These are phyloP conservation scores for Staphylotrichum tortipilum DNA, from an alignment of 495 filamentous ascomycete species.

Conservation along the genomic window DNA sequence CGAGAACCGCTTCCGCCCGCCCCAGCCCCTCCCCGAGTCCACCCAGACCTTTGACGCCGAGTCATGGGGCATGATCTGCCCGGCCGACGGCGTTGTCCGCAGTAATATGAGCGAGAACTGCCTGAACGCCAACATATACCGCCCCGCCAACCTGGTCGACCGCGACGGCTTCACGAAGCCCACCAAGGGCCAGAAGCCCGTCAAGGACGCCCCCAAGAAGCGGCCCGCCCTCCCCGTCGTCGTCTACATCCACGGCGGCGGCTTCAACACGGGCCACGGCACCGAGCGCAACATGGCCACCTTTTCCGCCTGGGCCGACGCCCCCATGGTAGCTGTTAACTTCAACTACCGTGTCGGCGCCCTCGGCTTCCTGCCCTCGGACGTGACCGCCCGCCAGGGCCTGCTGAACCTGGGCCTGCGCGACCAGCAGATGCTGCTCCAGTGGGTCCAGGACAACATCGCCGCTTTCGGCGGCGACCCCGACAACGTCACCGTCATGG, in stretches of 20 bases:
- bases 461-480: conserved; percentile 54
- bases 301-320: conserved; percentile 46
- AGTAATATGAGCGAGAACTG: conserved; percentile 41
- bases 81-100: conserved; percentile 20
- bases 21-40: conserved; percentile 30
- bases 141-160: conserved; percentile 28
- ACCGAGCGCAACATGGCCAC: conserved; percentile 39
- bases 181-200: neutral
- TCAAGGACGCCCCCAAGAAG: too few relatives aligned
- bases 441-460: conserved; percentile 58
- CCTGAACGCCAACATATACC: conserved; percentile 43
- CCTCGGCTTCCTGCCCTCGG: conserved; percentile 57
- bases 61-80: conserved; percentile 36
- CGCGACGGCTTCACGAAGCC: neutral
- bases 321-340: conserved; percentile 49
- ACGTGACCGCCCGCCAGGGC: conserved; percentile 43
- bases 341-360: conserved; percentile 63
- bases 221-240: conserved; percentile 46
- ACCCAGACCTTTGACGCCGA: conserved; percentile 34
- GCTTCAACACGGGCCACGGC: conserved; percentile 41
- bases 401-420: conserved; percentile 59
- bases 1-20: conserved; percentile 47
- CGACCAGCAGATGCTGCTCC: conserved; percentile 55
- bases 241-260: conserved; percentile 50
- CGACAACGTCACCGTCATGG: conserved; percentile 55